A percentile compares a stretch with the other conserved stretches of the same genome.
These are phyloP conservation scores for Capronia epimyces DNA, from an alignment of 2,329 filamentous ascomycete genomes.

Conservation along the genomic window DNA sequence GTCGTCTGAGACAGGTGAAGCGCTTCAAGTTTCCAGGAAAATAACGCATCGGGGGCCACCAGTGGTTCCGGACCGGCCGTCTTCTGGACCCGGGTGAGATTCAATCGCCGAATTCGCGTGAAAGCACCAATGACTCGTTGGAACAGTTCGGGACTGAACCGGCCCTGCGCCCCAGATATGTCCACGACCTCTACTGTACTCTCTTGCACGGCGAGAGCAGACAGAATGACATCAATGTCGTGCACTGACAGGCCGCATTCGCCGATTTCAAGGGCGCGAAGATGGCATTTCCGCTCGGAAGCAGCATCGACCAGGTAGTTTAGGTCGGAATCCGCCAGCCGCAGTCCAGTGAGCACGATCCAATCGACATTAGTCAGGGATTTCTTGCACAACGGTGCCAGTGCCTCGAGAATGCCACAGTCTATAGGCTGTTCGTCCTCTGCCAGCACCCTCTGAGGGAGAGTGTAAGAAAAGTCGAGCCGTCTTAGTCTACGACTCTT, in stretches of 20 bases:
- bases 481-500: constrained; percentile 59
- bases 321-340: constrained; percentile 64
- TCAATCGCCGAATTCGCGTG: constrained; percentile 59
- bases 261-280: constrained; percentile 63
- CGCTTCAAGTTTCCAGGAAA: constrained; percentile 63
- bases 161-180: constrained; percentile 61
- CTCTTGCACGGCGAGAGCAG: constrained; percentile 59
- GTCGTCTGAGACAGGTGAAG: constrained; percentile 59
- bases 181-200: constrained; percentile 62
- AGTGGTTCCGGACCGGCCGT: constrained; percentile 59
- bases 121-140: constrained; percentile 63
- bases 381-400: constrained; percentile 62
- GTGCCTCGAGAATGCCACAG: constrained; percentile 63
- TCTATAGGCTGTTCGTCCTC: constrained; percentile 49
- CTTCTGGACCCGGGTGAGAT: constrained; percentile 60
- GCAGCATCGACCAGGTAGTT: constrained; percentile 63
- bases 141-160: constrained; percentile 59
- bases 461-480: constrained; percentile 59
- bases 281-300: constrained; percentile 58
- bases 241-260: constrained; percentile 53
- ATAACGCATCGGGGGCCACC: constrained; percentile 60
- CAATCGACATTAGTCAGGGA: constrained; percentile 66
- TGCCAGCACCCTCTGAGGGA: constrained; percentile 10
- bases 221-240: constrained; percentile 54
- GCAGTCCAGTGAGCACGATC: constrained; percentile 63